Evolutionary conservation across 305 asterid genomes (phyloP).

Genomic region (Vinca major): DNA sequence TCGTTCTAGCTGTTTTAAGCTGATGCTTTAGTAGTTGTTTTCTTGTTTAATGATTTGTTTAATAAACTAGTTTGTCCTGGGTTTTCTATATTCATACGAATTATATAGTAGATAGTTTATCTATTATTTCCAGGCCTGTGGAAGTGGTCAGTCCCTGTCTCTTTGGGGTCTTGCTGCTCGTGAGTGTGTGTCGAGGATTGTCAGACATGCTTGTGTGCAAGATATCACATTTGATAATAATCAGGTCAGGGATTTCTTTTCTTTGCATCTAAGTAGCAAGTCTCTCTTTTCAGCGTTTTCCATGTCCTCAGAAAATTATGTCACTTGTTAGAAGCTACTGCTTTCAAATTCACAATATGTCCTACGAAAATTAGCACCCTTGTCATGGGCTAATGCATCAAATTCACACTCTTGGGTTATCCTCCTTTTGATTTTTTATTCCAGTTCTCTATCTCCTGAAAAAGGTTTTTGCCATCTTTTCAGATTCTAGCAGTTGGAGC

Average conservation of each 20-base stretch:
- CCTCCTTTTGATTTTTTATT: not conserved
- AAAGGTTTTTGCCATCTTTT: constrained; percentile 9
- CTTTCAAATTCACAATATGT: not conserved
- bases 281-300: not conserved
- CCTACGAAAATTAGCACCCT: not conserved
- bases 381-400: not conserved
- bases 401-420: not conserved
- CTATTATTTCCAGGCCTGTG: constrained; percentile 53
- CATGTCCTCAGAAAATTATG: not conserved
- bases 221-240: constrained; percentile 66
- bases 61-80: not conserved
- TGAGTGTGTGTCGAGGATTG: constrained; percentile 54
- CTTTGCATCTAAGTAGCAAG: constrained; percentile 2
- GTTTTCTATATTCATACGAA: not conserved
- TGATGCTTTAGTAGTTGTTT: not conserved
- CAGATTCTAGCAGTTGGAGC: constrained; percentile 88
- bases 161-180: constrained; percentile 84
- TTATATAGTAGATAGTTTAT: constrained; percentile 15
- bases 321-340: not conserved
- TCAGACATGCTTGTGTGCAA: constrained; percentile 51
- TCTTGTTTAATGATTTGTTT: not conserved
- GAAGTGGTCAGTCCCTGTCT: constrained; percentile 69
- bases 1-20: not conserved
- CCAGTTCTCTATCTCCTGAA: constrained; percentile 2
- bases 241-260: constrained; percentile 46